Evolutionary conservation across 2,329 filamentous ascomycete genomes (phyloP).

Genomic region (Ceratocystis lukuohia): DNA sequence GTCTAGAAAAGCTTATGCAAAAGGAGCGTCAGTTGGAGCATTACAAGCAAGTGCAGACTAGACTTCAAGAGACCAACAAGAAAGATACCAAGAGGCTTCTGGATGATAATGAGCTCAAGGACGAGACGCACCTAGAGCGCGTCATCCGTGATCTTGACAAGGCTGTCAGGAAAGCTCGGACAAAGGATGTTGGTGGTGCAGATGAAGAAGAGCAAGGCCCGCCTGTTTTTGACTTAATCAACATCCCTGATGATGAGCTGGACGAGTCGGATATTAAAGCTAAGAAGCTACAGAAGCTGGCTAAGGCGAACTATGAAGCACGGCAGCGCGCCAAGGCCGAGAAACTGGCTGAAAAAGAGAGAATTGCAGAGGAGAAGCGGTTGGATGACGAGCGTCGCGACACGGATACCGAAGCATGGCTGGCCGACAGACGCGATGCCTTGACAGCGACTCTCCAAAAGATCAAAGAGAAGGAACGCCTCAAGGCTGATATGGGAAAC

Average conservation of each 20-base stretch:
- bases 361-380: slow-evolving; percentile 68
- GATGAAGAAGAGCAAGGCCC: slow-evolving; percentile 66
- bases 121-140: slow-evolving; percentile 74
- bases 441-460: slow-evolving; percentile 59
- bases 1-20: slow-evolving; percentile 82
- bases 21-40: slow-evolving; percentile 95
- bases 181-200: slow-evolving; percentile 75
- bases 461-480: slow-evolving; percentile 84
- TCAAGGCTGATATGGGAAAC: slow-evolving; percentile 90
- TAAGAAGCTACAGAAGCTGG: slow-evolving; percentile 79
- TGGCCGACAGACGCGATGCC: slow-evolving; percentile 64
- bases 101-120: slow-evolving; percentile 82
- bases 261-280: slow-evolving; percentile 85
- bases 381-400: slow-evolving; percentile 72
- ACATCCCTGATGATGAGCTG: slow-evolving; percentile 79
- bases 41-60: slow-evolving; percentile 68
- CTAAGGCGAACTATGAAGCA: slow-evolving; percentile 92
- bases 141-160: slow-evolving; percentile 81
- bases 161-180: slow-evolving; percentile 75
- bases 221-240: slow-evolving; percentile 76
- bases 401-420: slow-evolving; percentile 74
- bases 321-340: slow-evolving; percentile 88
- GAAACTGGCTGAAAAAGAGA: slow-evolving; percentile 82
- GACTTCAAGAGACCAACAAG: slow-evolving; percentile 64
- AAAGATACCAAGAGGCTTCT: slow-evolving; percentile 79